phyloP scores from a whole-genome alignment of 768 basidiomycete genomes.

The Naganishia antarctica region DNA sequence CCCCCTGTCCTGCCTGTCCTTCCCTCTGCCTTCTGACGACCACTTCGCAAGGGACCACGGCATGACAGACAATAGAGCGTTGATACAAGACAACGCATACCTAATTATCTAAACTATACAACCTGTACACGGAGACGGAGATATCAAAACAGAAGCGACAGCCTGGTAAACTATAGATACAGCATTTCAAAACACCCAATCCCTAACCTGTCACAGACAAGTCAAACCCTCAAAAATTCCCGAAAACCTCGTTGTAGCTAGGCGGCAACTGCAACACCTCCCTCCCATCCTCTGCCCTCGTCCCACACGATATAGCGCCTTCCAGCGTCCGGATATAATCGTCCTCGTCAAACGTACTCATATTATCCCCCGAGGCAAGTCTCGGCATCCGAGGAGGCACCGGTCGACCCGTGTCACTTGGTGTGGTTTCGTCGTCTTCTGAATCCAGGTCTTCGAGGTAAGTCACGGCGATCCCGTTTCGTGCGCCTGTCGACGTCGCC shows the following conservation, averaged over 20 bases:
- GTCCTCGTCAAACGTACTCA: slow-evolving; percentile 7
- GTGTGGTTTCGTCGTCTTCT: not conserved
- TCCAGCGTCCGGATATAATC: slow-evolving; percentile 18
- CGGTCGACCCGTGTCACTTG: not conserved
- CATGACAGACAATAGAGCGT: no score
- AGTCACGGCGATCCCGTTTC: not conserved
- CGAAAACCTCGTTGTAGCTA: slow-evolving; percentile 15
- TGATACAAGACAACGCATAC: no score
- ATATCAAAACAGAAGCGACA: no score
- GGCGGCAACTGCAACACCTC: slow-evolving; percentile 9
- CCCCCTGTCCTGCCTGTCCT: no score
- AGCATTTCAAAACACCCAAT: no score
- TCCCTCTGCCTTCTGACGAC: no score
- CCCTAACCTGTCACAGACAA: no score
- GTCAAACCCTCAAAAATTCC: not conserved
- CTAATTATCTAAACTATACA: no score
- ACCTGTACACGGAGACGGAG: no score
- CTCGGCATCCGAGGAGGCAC: not conserved
- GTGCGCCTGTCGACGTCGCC: not conserved
- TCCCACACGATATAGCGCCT: not conserved
- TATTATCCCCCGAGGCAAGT: not conserved
- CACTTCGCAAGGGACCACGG: no score
- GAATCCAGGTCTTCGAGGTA: slow-evolving; percentile 9
- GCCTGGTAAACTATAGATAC: no score
- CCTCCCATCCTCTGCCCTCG: not conserved